These are phyloP conservation scores for Barnettozyma salicaria DNA, from an alignment of 805 yeast genomes.

Conservation along the genomic window DNA sequence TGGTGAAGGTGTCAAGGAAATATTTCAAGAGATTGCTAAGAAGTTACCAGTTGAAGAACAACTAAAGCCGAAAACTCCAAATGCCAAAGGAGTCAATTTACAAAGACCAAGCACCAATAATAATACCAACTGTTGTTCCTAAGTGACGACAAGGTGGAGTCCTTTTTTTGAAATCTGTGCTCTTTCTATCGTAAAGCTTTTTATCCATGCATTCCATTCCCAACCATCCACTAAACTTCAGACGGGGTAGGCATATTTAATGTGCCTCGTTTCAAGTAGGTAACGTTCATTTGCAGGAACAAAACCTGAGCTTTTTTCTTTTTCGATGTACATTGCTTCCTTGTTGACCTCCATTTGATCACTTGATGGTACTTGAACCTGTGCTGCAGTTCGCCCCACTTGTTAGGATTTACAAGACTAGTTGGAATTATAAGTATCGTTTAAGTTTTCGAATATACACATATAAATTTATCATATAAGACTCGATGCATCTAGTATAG, in stretches of 20 bases:
- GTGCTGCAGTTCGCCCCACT: too few relatives aligned
- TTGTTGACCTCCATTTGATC: not conserved
- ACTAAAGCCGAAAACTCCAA: constrained; percentile 17
- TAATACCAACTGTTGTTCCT: constrained; percentile 36
- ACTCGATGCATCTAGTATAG: constrained; percentile 28
- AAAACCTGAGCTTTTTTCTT: too few relatives aligned
- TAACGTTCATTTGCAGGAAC: too few relatives aligned
- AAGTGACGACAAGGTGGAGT: not conserved
- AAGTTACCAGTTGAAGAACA: constrained; percentile 32
- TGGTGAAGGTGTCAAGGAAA: constrained; percentile 43
- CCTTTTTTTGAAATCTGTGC: constrained; percentile 1
- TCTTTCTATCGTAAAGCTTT: too few relatives aligned
- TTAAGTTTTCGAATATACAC: too few relatives aligned
- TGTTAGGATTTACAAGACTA: too few relatives aligned
- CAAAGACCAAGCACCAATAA: constrained; percentile 41
- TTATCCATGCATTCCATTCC: too few relatives aligned
- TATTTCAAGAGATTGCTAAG: constrained; percentile 45
- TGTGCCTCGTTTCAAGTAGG: too few relatives aligned
- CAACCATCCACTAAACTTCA: too few relatives aligned
- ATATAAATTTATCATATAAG: not conserved
- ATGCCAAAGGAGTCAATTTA: constrained; percentile 28
- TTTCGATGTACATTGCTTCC: not conserved
- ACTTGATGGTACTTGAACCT: too few relatives aligned
- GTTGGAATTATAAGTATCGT: too few relatives aligned
- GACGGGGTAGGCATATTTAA: too few relatives aligned